phyloP scores from a whole-genome alignment of 2,329 filamentous ascomycete species.

The Clonostachys solani region DNA sequence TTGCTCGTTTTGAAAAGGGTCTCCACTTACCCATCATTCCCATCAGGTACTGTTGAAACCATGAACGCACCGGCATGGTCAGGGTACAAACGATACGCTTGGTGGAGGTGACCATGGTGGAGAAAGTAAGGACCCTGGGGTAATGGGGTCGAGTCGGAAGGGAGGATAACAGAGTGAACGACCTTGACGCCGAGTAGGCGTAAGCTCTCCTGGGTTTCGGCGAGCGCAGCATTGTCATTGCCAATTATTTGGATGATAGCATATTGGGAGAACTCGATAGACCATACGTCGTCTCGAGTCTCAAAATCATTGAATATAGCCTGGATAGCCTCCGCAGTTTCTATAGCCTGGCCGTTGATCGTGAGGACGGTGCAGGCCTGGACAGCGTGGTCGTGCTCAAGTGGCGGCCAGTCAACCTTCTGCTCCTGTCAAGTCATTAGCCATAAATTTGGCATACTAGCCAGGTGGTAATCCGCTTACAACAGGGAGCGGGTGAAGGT shows the following conservation, averaged over 20 bases:
- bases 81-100: background rate
- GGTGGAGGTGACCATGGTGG: background rate
- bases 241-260: background rate
- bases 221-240: background rate
- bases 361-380: background rate
- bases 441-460: too few species aligned
- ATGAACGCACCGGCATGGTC: background rate
- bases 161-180: background rate
- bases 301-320: background rate
- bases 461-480: too few species aligned
- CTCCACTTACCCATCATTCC: background rate
- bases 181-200: background rate
- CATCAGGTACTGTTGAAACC: background rate
- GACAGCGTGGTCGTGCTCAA: background rate
- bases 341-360: background rate
- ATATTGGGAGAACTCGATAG: background rate
- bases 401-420: background rate
- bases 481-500: background rate
- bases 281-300: background rate
- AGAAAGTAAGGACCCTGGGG: background rate
- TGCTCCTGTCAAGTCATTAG: background rate
- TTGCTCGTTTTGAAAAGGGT: too few species aligned
- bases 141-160: background rate
- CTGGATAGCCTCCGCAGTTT: background rate
- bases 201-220: background rate